Percentiles rank a stretch among this genome's conserved stretches.
Evolutionary conservation across 106 monocot genomes (phyloP).

Genomic region (Dendrobium catenatum): DNA sequence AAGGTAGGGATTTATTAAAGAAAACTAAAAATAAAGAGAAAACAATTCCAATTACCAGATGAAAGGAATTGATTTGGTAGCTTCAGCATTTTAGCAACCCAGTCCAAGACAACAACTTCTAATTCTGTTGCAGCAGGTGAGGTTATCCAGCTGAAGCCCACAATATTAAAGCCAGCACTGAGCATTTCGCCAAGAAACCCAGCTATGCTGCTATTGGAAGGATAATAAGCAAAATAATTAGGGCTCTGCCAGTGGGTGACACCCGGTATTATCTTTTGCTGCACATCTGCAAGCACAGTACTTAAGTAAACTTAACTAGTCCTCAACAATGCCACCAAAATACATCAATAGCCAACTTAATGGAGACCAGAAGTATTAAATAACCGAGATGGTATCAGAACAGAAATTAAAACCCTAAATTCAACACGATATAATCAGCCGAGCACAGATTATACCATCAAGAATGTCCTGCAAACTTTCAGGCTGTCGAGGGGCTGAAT

Average conservation of each 20-base stretch:
- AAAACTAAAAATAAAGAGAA: neutral
- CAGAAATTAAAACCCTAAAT: too few species aligned
- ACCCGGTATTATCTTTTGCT: conserved; percentile 65
- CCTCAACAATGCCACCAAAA: neutral
- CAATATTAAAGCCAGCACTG: conserved; percentile 64
- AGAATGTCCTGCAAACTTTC: conserved; percentile 67
- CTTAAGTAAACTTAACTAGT: neutral
- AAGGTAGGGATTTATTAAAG: neutral
- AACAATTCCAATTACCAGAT: conserved; percentile 28
- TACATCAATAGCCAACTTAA: neutral
- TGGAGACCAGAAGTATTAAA: too few species aligned
- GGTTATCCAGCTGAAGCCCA: conserved; percentile 84
- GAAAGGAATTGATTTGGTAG: conserved; percentile 71
- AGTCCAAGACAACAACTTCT: conserved; percentile 85
- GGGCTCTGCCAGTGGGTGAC: conserved; percentile 85
- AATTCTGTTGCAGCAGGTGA: conserved; percentile 94
- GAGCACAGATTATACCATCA: conserved; percentile 32
- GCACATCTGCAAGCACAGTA: conserved; percentile 43
- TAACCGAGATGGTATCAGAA: too few species aligned
- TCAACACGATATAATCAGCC: too few species aligned
- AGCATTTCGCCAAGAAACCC: conserved; percentile 93
- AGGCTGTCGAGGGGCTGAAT: conserved; percentile 56
- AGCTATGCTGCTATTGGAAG: conserved; percentile 78
- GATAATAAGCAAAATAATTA: conserved; percentile 74
- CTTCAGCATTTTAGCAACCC: conserved; percentile 80